Evolutionary conservation across 2,329 filamentous ascomycete species (phyloP), one percentile per base, ranked within the genome.

Genomic region (Aspergillus intermedius): DNA sequence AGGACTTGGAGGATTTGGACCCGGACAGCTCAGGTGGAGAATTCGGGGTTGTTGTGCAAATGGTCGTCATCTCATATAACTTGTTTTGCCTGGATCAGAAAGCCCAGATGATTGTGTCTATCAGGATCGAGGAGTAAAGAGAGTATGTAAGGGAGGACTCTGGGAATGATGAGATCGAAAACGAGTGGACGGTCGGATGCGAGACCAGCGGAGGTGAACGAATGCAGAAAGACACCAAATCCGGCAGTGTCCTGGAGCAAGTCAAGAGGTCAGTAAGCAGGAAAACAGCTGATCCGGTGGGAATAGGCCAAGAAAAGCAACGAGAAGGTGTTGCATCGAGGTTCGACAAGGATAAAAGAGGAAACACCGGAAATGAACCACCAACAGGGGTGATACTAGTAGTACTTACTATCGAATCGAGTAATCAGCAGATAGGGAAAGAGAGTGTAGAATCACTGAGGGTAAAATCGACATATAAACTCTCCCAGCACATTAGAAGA

Each of bases 1-100:
- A 94, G 23, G 89, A 90, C 70, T 93, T 94, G 56, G 88, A 95
- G 54, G 88, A 93, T 69, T 91, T 94, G 52, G 88, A 94, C 57
- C 78, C 79, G 54, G 86, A 88, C 72, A 95, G 82, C 61, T 88
- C 87, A 52, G 86, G 86, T 50, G 86, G 86, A 56, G 86, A 88
- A 66, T 79, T 81, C 42, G 84, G 83, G 51, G 69, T 74, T 48
- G 71, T 74, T 49, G 71, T 74, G 48, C 72, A 62, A 49, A 70
- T 62, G 49, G 70, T 66, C 62, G 69, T 74, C 64, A 68, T 73
- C 52, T 66, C 68, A 65, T 66, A 56, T 49, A 56, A 44, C 41
- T 52, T 52, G 32, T 8, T 47, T 44, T 32, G 43, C 12, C 39
- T 32, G 45, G 30, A 15, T 25, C 23, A 30, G 25, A 30, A 12